phyloP scores from a whole-genome alignment of 345 rosid genomes.

The Aquilaria sinensis region DNA sequence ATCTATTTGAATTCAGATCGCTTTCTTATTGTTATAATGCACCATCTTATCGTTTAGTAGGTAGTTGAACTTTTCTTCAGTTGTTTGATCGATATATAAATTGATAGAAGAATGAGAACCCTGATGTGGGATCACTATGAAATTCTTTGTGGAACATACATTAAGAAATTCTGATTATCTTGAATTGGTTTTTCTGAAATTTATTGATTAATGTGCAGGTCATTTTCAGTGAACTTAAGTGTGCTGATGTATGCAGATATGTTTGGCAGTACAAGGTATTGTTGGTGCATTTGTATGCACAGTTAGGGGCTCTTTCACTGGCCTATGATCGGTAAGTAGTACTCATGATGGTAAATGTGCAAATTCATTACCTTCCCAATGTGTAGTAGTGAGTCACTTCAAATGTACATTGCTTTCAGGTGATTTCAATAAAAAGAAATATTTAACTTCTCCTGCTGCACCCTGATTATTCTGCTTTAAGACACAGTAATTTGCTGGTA shows the following conservation, averaged over 20 bases:
- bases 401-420: too few relatives aligned
- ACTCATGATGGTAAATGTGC: too few relatives aligned
- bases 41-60: background rate
- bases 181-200: background rate
- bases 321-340: slow-evolving; percentile 70
- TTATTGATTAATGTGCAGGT: too few relatives aligned
- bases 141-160: background rate
- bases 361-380: too few relatives aligned
- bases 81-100: background rate
- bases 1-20: slow-evolving; percentile 61
- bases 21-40: slow-evolving; percentile 3
- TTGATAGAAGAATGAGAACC: background rate
- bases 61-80: background rate
- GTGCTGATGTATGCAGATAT: slow-evolving; percentile 46
- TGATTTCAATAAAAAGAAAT: background rate
- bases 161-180: background rate
- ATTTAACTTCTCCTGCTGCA: background rate
- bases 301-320: slow-evolving; percentile 63
- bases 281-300: slow-evolving; percentile 83
- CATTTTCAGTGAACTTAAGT: background rate
- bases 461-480: background rate
- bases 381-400: background rate
- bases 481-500: too few relatives aligned
- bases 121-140: background rate
- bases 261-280: slow-evolving; percentile 90